Evolutionary conservation across 169 alveolate species (phyloP).

Genomic region (Eimeria praecox): DNA sequence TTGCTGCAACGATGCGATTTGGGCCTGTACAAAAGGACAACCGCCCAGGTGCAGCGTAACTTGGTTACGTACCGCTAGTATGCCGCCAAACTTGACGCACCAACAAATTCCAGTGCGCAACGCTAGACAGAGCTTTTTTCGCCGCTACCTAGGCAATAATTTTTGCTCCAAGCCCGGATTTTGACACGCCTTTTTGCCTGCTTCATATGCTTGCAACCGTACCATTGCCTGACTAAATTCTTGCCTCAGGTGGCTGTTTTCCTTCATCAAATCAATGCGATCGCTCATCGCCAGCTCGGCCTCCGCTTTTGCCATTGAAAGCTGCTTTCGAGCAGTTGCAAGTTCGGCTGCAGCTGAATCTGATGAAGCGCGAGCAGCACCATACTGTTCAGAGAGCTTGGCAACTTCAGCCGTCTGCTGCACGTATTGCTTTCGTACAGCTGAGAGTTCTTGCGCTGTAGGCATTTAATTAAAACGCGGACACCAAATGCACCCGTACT

Average conservation of each 20-base stretch:
- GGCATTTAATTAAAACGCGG: not conserved
- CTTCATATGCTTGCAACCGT: not conserved
- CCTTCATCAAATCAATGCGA: constrained; percentile 65
- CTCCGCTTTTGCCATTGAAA: constrained; percentile 62
- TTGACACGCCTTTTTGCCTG: not conserved
- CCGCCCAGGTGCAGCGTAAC: not conserved
- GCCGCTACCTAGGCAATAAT: not conserved
- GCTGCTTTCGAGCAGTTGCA: constrained; percentile 51
- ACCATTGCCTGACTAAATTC: constrained; percentile 68
- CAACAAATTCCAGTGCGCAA: not conserved
- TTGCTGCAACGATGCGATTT: constrained; percentile 59
- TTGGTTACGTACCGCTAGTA: not conserved
- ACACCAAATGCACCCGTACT: not conserved
- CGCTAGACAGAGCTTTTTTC: not conserved
- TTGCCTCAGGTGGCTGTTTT: constrained; percentile 69
- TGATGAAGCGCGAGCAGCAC: constrained; percentile 47
- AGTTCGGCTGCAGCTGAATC: constrained; percentile 61
- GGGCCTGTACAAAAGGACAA: constrained; percentile 20
- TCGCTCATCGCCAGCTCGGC: constrained; percentile 51
- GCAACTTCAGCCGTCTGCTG: constrained; percentile 66
- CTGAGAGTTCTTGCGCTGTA: constrained; percentile 66
- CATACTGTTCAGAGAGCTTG: constrained; percentile 65
- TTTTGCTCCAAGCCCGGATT: not conserved
- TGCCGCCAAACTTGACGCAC: not conserved
- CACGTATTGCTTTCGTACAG: constrained; percentile 60